Conservation (phyloP, 2,329 filamentous ascomycete species). For the Penicillium sp. region DNA sequence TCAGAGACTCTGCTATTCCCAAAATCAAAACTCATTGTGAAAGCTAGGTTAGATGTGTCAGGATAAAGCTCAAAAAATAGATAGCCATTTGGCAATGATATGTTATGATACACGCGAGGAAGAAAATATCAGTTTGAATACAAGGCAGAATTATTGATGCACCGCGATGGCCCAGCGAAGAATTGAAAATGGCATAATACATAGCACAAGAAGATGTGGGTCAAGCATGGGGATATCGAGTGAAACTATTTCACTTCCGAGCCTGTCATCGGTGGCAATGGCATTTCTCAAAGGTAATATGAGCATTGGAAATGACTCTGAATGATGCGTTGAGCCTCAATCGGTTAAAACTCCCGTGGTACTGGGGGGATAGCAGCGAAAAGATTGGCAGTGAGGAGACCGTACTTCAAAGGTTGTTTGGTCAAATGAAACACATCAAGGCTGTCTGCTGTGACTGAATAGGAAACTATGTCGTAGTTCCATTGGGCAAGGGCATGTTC, state of each 20-base stretch:
- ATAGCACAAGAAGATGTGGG: background rate
- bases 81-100: slow-evolving; percentile 4
- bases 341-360: too few relatives aligned
- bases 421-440: background rate
- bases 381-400: too few relatives aligned
- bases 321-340: too few relatives aligned
- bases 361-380: too few relatives aligned
- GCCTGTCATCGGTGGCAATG: too few relatives aligned
- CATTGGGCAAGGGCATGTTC: slow-evolving; percentile 12
- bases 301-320: too few relatives aligned
- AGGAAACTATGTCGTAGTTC: slow-evolving; percentile 11
- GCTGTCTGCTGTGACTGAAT: background rate
- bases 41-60: too few relatives aligned
- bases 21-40: too few relatives aligned
- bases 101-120: slow-evolving; percentile 9
- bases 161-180: background rate
- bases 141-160: slow-evolving; percentile 5
- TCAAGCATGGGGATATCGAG: background rate
- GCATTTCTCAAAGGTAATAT: too few relatives aligned
- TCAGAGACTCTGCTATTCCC: too few relatives aligned
- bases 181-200: slow-evolving; percentile 7
- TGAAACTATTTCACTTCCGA: background rate
- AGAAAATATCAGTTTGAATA: slow-evolving; percentile 4
- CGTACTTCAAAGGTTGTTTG: too few relatives aligned
- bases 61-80: slow-evolving; percentile 1